These are phyloP conservation scores for Penicillium sp. DNA, from an alignment of 2,329 filamentous ascomycete genomes.

Conservation along the genomic window DNA sequence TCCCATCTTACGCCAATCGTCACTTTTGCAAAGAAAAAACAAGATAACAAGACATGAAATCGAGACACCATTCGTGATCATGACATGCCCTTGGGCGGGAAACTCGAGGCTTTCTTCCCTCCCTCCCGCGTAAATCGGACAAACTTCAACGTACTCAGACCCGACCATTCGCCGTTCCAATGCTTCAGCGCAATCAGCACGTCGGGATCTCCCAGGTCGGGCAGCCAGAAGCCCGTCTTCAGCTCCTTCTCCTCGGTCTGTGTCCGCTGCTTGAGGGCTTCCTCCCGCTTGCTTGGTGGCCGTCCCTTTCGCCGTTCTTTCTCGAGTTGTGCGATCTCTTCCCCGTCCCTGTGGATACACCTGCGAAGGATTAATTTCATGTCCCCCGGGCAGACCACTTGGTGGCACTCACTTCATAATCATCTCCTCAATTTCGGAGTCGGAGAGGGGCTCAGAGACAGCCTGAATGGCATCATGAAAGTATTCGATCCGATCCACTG, in stretches of 20 bases:
- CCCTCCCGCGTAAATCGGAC: slow-evolving; percentile 68
- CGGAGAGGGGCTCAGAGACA: slow-evolving; percentile 33
- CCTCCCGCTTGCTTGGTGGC: slow-evolving; percentile 73
- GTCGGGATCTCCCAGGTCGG: slow-evolving; percentile 67
- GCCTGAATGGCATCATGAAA: slow-evolving; percentile 64
- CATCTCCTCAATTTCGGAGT: slow-evolving; percentile 45
- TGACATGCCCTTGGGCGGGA: slow-evolving; percentile 66
- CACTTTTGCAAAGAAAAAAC: slow-evolving; percentile 12
- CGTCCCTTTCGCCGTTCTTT: slow-evolving; percentile 71
- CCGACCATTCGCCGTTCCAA: slow-evolving; percentile 84
- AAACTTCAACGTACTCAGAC: slow-evolving; percentile 72
- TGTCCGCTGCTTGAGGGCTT: slow-evolving; percentile 69
- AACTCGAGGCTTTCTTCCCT: slow-evolving; percentile 64
- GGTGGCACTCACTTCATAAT: slow-evolving; percentile 57
- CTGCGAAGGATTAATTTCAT: slow-evolving; percentile 21
- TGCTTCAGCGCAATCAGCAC: slow-evolving; percentile 64
- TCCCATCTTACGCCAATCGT: slow-evolving; percentile 23
- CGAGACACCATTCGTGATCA: slow-evolving; percentile 29
- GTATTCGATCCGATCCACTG: slow-evolving; percentile 66
- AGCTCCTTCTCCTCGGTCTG: slow-evolving; percentile 74
- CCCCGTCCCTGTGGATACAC: slow-evolving; percentile 37
- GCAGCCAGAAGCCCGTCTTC: slow-evolving; percentile 74
- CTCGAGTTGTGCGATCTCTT: slow-evolving; percentile 47
- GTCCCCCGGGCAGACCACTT: too few species aligned
- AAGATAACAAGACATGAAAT: slow-evolving; percentile 14